These are phyloP conservation scores for Ceratocystis cacaofunesta DNA, from an alignment of 2,329 filamentous ascomycete species.

Conservation along the genomic window DNA sequence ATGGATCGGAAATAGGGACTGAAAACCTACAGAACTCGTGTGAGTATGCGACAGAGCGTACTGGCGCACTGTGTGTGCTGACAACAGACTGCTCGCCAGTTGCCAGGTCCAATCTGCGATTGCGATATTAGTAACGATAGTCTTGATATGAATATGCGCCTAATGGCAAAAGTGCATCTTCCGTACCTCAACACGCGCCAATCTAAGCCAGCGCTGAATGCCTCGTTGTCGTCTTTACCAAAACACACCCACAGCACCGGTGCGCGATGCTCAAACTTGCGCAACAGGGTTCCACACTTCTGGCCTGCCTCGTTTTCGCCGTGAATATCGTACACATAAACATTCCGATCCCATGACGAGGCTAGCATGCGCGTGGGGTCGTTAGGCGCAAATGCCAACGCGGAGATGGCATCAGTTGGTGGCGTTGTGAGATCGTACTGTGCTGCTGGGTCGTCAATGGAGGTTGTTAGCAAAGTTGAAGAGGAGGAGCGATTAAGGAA, in stretches of 20 bases:
- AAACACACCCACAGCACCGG: slow-evolving; percentile 89
- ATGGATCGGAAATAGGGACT: background rate
- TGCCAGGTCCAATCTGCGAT: slow-evolving; percentile 46
- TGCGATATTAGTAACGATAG: background rate
- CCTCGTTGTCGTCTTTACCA: slow-evolving; percentile 64
- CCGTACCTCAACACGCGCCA: slow-evolving; percentile 63
- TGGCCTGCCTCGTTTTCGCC: slow-evolving; percentile 31
- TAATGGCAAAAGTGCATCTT: too few relatives aligned
- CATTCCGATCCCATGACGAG: slow-evolving; percentile 84
- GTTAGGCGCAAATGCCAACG: slow-evolving; percentile 68
- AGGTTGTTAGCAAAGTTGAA: background rate
- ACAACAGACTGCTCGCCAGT: slow-evolving; percentile 59
- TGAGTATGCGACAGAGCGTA: slow-evolving; percentile 73
- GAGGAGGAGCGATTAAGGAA: background rate
- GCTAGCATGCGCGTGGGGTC: slow-evolving; percentile 68
- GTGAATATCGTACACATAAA: slow-evolving; percentile 74
- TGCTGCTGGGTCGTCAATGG: slow-evolving; percentile 32
- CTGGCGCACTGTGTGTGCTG: slow-evolving; percentile 64
- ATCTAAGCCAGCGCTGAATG: slow-evolving; percentile 77
- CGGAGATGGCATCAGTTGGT: slow-evolving; percentile 74
- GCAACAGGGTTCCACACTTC: slow-evolving; percentile 46
- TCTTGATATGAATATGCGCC: slow-evolving; percentile 8
- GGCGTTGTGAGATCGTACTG: slow-evolving; percentile 75
- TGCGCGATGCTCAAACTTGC: slow-evolving; percentile 64
- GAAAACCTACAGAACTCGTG: slow-evolving; percentile 46